Evolutionary conservation across 1,284 basidiomycete species (phyloP).

Genomic region (Boletus mariae): DNA sequence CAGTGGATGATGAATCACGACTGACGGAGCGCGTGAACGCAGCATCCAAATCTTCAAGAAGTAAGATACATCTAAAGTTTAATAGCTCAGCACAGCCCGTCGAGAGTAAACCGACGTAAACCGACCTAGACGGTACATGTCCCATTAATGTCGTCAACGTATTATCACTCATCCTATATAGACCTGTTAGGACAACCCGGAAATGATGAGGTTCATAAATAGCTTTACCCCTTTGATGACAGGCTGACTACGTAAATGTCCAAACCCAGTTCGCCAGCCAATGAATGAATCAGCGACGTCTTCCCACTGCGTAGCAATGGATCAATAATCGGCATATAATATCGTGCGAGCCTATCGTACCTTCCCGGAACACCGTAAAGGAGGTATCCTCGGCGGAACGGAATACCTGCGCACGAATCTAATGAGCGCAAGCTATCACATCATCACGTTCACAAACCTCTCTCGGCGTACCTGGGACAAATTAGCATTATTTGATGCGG

Average conservation of each 20-base stretch:
- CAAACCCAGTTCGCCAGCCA: slow-evolving; percentile 81
- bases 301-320: slow-evolving; percentile 55
- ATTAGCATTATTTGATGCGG: slow-evolving; percentile 10
- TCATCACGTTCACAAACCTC: slow-evolving; percentile 50
- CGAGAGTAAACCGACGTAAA: background rate
- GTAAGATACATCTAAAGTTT: slow-evolving; percentile 67
- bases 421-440: slow-evolving; percentile 20
- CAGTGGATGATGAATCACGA: slow-evolving; percentile 74
- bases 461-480: slow-evolving; percentile 70
- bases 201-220: background rate
- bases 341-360: slow-evolving; percentile 36
- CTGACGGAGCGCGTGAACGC: slow-evolving; percentile 81
- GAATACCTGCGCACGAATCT: slow-evolving; percentile 55
- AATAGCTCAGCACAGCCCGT: slow-evolving; percentile 12
- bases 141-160: slow-evolving; percentile 79
- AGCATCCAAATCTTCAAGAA: slow-evolving; percentile 84
- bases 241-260: slow-evolving; percentile 87
- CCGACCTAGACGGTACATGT: slow-evolving; percentile 74
- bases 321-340: slow-evolving; percentile 9
- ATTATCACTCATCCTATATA: slow-evolving; percentile 78
- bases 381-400: slow-evolving; percentile 81
- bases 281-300: slow-evolving; percentile 78
- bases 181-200: slow-evolving; percentile 10
- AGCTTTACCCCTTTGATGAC: slow-evolving; percentile 74
- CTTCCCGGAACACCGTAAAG: slow-evolving; percentile 82